phyloP scores from a whole-genome alignment of 208 protist species.

The Wallacemonas rigidus region DNA sequence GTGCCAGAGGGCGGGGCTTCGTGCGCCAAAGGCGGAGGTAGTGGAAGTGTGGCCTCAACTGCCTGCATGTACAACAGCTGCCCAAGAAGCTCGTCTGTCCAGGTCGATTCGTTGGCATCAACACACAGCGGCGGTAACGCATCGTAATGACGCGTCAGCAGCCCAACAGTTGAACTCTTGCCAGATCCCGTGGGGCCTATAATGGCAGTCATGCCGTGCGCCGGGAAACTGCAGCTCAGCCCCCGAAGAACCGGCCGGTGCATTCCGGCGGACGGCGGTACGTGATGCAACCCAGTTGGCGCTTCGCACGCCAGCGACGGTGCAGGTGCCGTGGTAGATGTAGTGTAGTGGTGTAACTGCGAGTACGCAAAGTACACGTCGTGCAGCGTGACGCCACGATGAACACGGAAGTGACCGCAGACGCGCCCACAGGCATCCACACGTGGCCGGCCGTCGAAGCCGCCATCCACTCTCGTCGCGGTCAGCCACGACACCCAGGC shows the following conservation, averaged over 20 bases:
- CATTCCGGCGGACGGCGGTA: neutral
- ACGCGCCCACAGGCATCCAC: constrained; percentile 50
- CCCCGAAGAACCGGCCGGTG: constrained; percentile 22
- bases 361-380: constrained; percentile 74
- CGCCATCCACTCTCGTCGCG: neutral
- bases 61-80: constrained; percentile 34
- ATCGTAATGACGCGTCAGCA: constrained; percentile 83
- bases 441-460: constrained; percentile 14
- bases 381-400: constrained; percentile 39
- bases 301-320: too few species aligned
- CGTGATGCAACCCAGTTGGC: neutral
- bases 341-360: constrained; percentile 41
- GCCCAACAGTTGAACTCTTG: constrained; percentile 68
- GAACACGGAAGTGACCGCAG: constrained; percentile 45
- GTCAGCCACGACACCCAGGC: constrained; percentile 19
- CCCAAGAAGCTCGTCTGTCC: constrained; percentile 19
- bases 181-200: constrained; percentile 80
- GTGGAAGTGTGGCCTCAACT: constrained; percentile 31
- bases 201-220: constrained; percentile 51
- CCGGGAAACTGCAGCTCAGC: constrained; percentile 31
- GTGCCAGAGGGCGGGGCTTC: neutral
- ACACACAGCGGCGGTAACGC: constrained; percentile 35
- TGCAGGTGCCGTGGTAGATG: too few species aligned
- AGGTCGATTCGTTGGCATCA: neutral
- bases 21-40: neutral